These are phyloP conservation scores for Tolypocladium guangdongense DNA, from an alignment of 2,329 filamentous ascomycete species.

Conservation along the genomic window DNA sequence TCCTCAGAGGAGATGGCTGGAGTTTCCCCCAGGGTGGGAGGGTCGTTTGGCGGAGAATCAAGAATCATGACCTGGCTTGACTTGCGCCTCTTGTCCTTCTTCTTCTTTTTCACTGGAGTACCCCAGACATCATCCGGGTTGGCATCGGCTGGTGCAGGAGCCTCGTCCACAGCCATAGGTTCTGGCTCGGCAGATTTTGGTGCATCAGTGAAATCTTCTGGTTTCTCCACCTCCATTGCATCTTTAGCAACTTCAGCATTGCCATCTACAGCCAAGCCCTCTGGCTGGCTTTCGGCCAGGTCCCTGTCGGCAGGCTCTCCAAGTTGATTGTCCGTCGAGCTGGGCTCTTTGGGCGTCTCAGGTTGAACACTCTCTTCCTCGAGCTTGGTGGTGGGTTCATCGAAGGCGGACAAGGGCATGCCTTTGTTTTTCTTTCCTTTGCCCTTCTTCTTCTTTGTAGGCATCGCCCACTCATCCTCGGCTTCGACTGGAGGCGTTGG, in stretches of 20 bases:
- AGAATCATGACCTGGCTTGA: constrained; percentile 7
- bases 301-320: neutral
- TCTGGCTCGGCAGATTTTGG: neutral
- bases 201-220: neutral
- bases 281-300: neutral
- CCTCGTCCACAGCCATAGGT: neutral
- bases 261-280: neutral
- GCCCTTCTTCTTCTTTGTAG: constrained; percentile 21
- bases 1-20: neutral
- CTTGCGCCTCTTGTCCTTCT: constrained; percentile 26
- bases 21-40: neutral
- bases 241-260: neutral
- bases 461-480: constrained; percentile 8
- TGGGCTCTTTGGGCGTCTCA: neutral
- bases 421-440: constrained; percentile 18
- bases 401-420: neutral
- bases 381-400: neutral
- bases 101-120: constrained; percentile 14
- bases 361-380: neutral
- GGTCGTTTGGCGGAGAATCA: neutral
- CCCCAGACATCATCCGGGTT: constrained; percentile 8
- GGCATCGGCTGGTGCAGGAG: constrained; percentile 5
- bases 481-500: neutral
- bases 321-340: neutral
- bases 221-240: neutral